These are phyloP conservation scores for Cyclostephanos tholiformis DNA, from an alignment of 108 stramenopile species.

Conservation along the genomic window DNA sequence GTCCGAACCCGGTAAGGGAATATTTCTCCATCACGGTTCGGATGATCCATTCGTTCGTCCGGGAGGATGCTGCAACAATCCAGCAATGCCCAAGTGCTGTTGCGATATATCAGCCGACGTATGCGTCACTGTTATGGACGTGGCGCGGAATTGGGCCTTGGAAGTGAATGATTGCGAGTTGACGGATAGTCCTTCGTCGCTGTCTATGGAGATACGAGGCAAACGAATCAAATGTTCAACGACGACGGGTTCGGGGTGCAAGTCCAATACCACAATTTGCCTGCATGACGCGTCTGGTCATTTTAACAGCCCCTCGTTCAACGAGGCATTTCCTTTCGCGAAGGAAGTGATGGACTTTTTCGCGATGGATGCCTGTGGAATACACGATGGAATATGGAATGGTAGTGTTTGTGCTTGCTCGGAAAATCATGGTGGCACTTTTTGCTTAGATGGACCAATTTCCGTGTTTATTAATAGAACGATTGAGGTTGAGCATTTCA, in stretches of 20 bases:
- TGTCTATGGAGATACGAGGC: constrained; percentile 11
- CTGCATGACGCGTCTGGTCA: constrained; percentile 46
- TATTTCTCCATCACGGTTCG: constrained; percentile 57
- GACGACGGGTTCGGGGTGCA: constrained; percentile 17
- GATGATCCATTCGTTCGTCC: constrained; percentile 52
- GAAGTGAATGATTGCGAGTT: constrained; percentile 36
- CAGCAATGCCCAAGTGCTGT: constrained; percentile 56
- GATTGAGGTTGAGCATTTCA: too few relatives aligned
- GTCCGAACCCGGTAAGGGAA: constrained; percentile 24
- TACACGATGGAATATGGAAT: constrained; percentile 30
- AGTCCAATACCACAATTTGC: constrained; percentile 53
- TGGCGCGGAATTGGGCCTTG: constrained; percentile 28
- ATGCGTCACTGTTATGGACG: constrained; percentile 39
- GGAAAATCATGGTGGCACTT: constrained; percentile 14
- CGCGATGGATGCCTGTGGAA: constrained; percentile 47
- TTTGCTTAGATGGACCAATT: constrained; percentile 17
- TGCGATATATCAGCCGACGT: constrained; percentile 49
- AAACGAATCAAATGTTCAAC: constrained; percentile 23
- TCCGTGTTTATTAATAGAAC: not conserved
- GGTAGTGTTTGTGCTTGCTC: constrained; percentile 15
- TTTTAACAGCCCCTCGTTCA: constrained; percentile 54
- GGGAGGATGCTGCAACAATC: constrained; percentile 58
- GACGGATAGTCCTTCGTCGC: not conserved
- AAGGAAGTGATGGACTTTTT: constrained; percentile 53
- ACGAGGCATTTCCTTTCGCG: constrained; percentile 43